Conservation (phyloP, 805 yeast species). For the Metschnikowia reukaufii region DNA sequence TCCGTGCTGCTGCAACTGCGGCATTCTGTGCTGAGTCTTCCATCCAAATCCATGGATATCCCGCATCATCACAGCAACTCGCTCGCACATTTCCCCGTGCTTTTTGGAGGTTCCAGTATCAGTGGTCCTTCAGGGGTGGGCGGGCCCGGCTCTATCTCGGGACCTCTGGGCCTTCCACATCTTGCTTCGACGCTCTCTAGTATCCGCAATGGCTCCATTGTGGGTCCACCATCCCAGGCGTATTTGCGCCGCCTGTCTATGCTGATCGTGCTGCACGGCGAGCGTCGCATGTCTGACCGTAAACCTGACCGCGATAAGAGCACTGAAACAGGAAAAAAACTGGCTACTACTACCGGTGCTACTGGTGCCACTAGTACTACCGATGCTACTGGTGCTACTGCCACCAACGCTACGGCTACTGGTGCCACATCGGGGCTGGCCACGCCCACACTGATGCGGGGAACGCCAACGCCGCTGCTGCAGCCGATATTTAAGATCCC, state of each 20-base stretch:
- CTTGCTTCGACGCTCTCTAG: conserved; percentile 38
- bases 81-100: conserved; percentile 43
- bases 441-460: too few species aligned
- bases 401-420: neutral
- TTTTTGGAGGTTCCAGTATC: conserved; percentile 43
- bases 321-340: conserved; percentile 3
- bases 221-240: conserved; percentile 21
- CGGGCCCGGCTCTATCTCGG: conserved; percentile 36
- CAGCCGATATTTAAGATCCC: conserved; percentile 34
- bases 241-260: conserved; percentile 21
- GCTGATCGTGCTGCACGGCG: conserved; percentile 16
- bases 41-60: conserved; percentile 46
- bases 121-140: conserved; percentile 43
- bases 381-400: neutral
- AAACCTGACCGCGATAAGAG: conserved; percentile 4
- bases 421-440: conserved; percentile 8
- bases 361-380: neutral
- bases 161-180: conserved; percentile 35
- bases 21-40: conserved; percentile 43
- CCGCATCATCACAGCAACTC: conserved; percentile 47
- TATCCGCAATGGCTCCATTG: conserved; percentile 42
- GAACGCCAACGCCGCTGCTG: conserved; percentile 10
- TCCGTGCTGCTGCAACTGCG: conserved; percentile 33
- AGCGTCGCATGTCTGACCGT: conserved; percentile 11
- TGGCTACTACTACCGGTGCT: neutral